Evolutionary conservation across 2,329 filamentous ascomycete species (phyloP).

Genomic region (Cryoendolithus antarcticus): DNA sequence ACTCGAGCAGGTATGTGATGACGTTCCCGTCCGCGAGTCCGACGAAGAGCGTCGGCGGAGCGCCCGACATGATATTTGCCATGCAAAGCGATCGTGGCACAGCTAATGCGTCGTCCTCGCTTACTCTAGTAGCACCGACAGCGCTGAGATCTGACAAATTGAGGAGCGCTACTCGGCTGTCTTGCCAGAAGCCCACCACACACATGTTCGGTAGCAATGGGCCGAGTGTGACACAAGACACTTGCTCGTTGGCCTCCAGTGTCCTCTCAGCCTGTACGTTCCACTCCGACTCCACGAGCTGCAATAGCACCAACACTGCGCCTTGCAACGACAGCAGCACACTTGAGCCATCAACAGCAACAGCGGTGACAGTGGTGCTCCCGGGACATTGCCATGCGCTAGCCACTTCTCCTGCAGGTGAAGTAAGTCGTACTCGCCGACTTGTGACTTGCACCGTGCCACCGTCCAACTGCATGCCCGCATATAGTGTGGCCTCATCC

Average conservation of each 20-base stretch:
- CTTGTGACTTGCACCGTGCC: conserved; percentile 67
- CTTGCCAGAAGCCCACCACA: conserved; percentile 78
- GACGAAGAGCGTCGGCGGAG: conserved; percentile 67
- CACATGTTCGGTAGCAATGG: conserved; percentile 51
- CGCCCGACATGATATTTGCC: conserved; percentile 57
- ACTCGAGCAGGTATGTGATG: conserved; percentile 64
- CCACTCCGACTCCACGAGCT: conserved; percentile 45
- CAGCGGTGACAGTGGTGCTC: conserved; percentile 56
- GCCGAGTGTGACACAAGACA: conserved; percentile 73
- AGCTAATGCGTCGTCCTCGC: conserved; percentile 53
- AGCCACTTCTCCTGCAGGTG: conserved; percentile 35
- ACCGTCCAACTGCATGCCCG: conserved; percentile 47
- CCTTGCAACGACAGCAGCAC: conserved; percentile 67
- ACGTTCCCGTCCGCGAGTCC: conserved; percentile 90
- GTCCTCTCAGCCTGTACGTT: conserved; percentile 46
- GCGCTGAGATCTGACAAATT: conserved; percentile 54
- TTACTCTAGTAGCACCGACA: conserved; percentile 47
- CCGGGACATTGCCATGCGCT: conserved; percentile 46
- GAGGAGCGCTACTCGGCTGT: conserved; percentile 66
- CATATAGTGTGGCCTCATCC: conserved; percentile 59
- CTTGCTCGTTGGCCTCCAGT: conserved; percentile 57
- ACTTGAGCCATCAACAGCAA: conserved; percentile 58
- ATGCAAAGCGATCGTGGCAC: conserved; percentile 74
- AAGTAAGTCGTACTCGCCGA: conserved; percentile 46
- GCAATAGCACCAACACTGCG: conserved; percentile 56